Evolutionary conservation across 2,329 filamentous ascomycete genomes (phyloP).

Genomic region (Pseudogymnoascus sp.): DNA sequence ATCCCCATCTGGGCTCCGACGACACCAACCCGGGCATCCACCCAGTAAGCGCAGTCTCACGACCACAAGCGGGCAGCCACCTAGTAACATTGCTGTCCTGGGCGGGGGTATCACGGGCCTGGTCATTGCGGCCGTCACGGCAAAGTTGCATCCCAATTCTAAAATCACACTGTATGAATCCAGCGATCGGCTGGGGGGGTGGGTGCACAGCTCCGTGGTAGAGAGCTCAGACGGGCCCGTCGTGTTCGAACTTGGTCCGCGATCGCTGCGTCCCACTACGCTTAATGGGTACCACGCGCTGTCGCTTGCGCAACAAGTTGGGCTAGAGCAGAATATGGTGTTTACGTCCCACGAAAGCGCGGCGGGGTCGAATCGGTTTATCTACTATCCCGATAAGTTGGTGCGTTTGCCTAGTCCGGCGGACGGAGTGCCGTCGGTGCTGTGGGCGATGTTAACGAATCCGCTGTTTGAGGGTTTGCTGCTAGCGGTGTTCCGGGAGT

Average conservation of each 20-base stretch:
- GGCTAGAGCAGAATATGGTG: conserved; percentile 48
- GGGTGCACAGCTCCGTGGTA: conserved; percentile 64
- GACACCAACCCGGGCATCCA: background rate
- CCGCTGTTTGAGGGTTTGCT: conserved; percentile 45
- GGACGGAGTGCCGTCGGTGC: conserved; percentile 27
- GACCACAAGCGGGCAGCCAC: background rate
- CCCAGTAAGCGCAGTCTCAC: background rate
- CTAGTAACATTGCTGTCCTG: conserved; percentile 52
- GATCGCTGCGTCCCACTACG: conserved; percentile 34
- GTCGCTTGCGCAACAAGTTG: conserved; percentile 38
- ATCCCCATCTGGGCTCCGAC: background rate
- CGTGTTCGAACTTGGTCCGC: conserved; percentile 75
- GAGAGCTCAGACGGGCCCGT: conserved; percentile 54
- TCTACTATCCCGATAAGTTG: conserved; percentile 83
- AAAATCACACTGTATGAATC: conserved; percentile 79
- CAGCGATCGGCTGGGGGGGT: conserved; percentile 65
- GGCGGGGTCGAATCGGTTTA: conserved; percentile 58
- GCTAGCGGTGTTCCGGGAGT: conserved; percentile 25
- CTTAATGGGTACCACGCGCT: conserved; percentile 21
- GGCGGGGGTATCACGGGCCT: conserved; percentile 81
- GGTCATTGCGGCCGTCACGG: conserved; percentile 68
- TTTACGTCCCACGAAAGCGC: conserved; percentile 42
- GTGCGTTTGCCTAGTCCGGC: conserved; percentile 50
- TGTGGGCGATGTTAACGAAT: conserved; percentile 38
- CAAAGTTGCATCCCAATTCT: conserved; percentile 56